Evolutionary conservation across 2,329 filamentous ascomycete genomes (phyloP).

Genomic region (Diaporthe ampelina): DNA sequence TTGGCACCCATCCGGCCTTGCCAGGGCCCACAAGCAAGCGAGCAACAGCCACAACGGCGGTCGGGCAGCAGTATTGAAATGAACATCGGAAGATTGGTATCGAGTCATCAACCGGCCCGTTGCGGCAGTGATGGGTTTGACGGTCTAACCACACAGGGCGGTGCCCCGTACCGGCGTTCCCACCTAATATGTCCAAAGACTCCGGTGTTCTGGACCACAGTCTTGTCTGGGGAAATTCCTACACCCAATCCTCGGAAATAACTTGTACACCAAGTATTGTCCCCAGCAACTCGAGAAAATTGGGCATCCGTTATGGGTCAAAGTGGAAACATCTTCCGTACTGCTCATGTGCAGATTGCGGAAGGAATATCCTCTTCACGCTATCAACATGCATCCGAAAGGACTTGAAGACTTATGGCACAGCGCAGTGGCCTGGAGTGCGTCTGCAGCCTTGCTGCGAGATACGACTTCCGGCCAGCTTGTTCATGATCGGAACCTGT

Average conservation of each 20-base stretch:
- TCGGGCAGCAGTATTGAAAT: background rate
- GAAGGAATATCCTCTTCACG: background rate
- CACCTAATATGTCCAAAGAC: background rate
- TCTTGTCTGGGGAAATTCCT: conserved; percentile 3
- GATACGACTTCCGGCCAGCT: background rate
- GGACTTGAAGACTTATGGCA: background rate
- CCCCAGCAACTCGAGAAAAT: background rate
- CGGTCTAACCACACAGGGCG: background rate
- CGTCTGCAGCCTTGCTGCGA: background rate
- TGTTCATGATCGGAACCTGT: conserved; percentile 6
- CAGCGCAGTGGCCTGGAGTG: background rate
- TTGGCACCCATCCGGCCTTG: background rate
- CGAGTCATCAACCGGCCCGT: conserved; percentile 22
- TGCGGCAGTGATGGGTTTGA: conserved; percentile 2
- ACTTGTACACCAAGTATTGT: conserved; percentile 5
- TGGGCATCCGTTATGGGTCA: too few relatives aligned
- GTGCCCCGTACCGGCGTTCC: background rate
- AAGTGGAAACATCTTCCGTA: background rate
- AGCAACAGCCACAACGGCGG: background rate
- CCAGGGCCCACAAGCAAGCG: background rate
- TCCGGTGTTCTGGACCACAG: conserved; percentile 11
- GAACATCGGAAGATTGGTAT: conserved; percentile 19
- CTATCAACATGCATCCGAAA: background rate
- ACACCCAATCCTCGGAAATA: background rate
- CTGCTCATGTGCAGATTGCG: too few relatives aligned